Conservation (phyloP, 2,329 filamentous ascomycete genomes). For the Onygena corvina region DNA sequence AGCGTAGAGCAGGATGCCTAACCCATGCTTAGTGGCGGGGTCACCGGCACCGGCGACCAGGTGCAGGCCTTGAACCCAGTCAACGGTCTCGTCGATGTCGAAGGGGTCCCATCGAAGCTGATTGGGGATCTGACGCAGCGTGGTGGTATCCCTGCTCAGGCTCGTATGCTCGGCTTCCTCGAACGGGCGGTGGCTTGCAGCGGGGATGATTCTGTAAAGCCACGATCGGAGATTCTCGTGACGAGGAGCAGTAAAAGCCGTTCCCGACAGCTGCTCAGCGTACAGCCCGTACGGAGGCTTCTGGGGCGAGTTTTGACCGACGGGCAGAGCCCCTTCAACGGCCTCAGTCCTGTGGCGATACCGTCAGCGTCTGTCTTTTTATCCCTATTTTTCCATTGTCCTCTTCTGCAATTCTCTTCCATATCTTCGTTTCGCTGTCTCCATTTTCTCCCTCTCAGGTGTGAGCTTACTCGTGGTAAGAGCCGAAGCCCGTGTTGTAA, state of each 20-base stretch:
- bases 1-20: constrained; percentile 71
- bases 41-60: constrained; percentile 70
- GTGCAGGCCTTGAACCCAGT: constrained; percentile 58
- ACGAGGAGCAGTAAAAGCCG: constrained; percentile 57
- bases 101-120: constrained; percentile 72
- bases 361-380: too few relatives aligned
- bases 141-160: constrained; percentile 31
- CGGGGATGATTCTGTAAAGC: constrained; percentile 58
- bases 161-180: constrained; percentile 35
- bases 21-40: constrained; percentile 61
- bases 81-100: constrained; percentile 55
- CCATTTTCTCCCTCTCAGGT: too few relatives aligned
- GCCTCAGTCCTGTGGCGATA: constrained; percentile 56
- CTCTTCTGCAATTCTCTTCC: too few relatives aligned
- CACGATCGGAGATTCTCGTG: constrained; percentile 59
- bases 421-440: too few relatives aligned
- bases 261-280: constrained; percentile 65
- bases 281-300: constrained; percentile 68
- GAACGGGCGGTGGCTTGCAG: constrained; percentile 47
- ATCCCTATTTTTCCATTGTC: too few relatives aligned
- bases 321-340: constrained; percentile 58
- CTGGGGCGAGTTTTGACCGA: constrained; percentile 71
- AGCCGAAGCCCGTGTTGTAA: constrained; percentile 68
- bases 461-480: constrained; percentile 58
- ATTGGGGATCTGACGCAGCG: constrained; percentile 53